Base-by-base conservation (phyloP, 2,329 filamentous ascomycete genomes). In the Epichloe gansuensis region DNA sequence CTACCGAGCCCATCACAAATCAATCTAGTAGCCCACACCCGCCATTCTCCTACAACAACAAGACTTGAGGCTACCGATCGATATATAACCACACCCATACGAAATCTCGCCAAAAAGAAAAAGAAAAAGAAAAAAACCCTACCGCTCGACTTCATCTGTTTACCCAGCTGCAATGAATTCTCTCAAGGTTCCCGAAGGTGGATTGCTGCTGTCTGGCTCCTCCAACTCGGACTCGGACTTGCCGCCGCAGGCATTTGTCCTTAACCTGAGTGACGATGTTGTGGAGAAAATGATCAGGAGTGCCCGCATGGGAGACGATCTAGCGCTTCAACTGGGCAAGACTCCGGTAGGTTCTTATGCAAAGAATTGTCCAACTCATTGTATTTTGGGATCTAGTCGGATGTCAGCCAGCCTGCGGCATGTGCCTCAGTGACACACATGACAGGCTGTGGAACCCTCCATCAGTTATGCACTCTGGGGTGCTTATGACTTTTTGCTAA, bases 281-380 rank as follows among this genome's bases (percentile, higher is more conserved):
- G 76, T 85, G 60, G 77, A 82, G 63, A 73, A 79, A 56, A 78
- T 85, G 75, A 82, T 85, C 58, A 73, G 72, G 64, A 79, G 76
- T 60, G 73, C 78, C 41, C 75, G 76, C 60, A 72, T 75, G 68
- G 79, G 78, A 49, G 72, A 78, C 52, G 69, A 74, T 46, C 72
- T 84, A 51, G 72, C 79, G 60, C 69, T 85, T 60, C 74, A 76
- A 5, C 65, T 85, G 56, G 81, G 81, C 42, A 72, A 69, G 60
- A 72, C 67, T 59, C 81, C 81, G 39, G 81, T 85, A 78, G 74
- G 81, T 74, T 12, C 21, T 34, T n/a, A 13, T 39, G n/a, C 4
- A 21, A 9, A 13, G n/a, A 17, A 13, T 5, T 13, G 8, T 11
- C n/a, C 35, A 5, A 5, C 3, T 42, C 11, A n/a, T n/a, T 25